Conservation (phyloP, 2,329 filamentous ascomycete genomes). For the Furcasterigmium sp. region DNA sequence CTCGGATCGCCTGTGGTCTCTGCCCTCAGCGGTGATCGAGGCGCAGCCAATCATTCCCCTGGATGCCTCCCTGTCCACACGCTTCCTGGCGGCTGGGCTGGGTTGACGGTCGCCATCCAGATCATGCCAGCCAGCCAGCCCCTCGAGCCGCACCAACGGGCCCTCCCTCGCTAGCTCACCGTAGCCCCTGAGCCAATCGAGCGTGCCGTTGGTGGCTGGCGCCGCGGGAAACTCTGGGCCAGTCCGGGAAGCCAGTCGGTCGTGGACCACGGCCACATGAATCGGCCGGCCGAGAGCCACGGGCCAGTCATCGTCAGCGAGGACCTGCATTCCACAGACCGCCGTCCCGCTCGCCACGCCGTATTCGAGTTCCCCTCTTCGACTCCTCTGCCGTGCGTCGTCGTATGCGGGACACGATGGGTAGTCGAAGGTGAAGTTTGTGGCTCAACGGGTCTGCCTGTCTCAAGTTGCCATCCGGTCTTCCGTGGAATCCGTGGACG, state of each 20-base stretch:
- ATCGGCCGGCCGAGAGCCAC: conserved; percentile 5
- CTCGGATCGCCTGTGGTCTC: too few species aligned
- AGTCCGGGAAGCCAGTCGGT: conserved; percentile 6
- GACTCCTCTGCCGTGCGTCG: too few species aligned
- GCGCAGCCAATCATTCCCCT: conserved; percentile 7
- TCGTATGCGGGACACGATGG: too few species aligned
- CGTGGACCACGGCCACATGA: conserved; percentile 4
- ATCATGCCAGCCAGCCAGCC: not conserved
- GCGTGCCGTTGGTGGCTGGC: conserved; percentile 5
- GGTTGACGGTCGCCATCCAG: not conserved
- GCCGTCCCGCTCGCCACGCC: too few species aligned
- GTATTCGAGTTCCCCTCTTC: too few species aligned
- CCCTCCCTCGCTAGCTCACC: not conserved
- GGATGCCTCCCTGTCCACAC: conserved; percentile 2
- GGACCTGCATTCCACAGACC: too few species aligned
- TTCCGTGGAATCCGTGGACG: too few species aligned
- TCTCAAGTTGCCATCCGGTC: too few species aligned
- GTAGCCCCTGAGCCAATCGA: conserved; percentile 3
- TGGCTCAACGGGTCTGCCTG: too few species aligned
- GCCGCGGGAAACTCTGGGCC: conserved; percentile 9
- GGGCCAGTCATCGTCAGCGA: conserved; percentile 2
- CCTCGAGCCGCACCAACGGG: not conserved
- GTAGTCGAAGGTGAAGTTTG: too few species aligned
- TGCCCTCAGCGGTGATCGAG: too few species aligned
- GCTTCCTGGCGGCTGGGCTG: conserved; percentile 8